Evolutionary conservation across 352 stramenopile genomes (phyloP).

Genomic region (Globisporangium lucens): DNA sequence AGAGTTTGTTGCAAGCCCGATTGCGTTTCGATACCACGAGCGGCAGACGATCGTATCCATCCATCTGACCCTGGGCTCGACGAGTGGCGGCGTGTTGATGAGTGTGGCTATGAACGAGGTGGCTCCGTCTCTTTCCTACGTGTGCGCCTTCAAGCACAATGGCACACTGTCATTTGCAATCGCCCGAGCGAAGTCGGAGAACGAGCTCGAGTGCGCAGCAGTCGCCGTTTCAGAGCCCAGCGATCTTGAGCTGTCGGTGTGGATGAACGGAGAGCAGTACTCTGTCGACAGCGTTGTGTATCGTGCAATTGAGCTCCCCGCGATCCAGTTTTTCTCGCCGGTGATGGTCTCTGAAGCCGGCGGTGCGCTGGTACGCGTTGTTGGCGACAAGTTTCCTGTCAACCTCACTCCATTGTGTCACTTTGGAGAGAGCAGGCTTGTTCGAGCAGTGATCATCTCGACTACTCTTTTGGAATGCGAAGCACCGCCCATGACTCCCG

Average conservation of each 20-base stretch:
- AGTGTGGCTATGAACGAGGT: slow-evolving; percentile 20
- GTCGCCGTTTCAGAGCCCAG: slow-evolving; percentile 4
- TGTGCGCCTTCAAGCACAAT: slow-evolving; percentile 29
- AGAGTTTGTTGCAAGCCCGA: slow-evolving; percentile 18
- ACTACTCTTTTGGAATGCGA: slow-evolving; percentile 27
- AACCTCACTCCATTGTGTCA: slow-evolving; percentile 17
- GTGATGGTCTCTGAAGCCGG: slow-evolving; percentile 17
- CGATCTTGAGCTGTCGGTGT: slow-evolving; percentile 28
- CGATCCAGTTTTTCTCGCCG: slow-evolving; percentile 21
- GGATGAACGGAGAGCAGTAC: slow-evolving; percentile 28
- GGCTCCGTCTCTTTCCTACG: slow-evolving; percentile 12
- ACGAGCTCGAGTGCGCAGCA: slow-evolving; percentile 7
- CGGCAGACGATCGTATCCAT: slow-evolving; percentile 25
- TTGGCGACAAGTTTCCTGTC: slow-evolving; percentile 19
- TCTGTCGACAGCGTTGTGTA: slow-evolving; percentile 29
- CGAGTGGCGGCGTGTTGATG: slow-evolving; percentile 22
- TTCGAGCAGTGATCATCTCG: slow-evolving; percentile 16
- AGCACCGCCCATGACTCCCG: slow-evolving; percentile 19
- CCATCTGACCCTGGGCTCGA: slow-evolving; percentile 21
- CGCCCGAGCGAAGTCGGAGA: slow-evolving; percentile 5
- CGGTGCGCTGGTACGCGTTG: slow-evolving; percentile 20
- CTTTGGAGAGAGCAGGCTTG: slow-evolving; percentile 19
- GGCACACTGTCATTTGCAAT: slow-evolving; percentile 14
- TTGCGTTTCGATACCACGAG: slow-evolving; percentile 27
- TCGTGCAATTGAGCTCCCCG: slow-evolving; percentile 18